Evolutionary conservation across 2,329 filamentous ascomycete genomes (phyloP), one percentile per base, ranked within the genome.

Genomic region (Trichoderma oligosporum): DNA sequence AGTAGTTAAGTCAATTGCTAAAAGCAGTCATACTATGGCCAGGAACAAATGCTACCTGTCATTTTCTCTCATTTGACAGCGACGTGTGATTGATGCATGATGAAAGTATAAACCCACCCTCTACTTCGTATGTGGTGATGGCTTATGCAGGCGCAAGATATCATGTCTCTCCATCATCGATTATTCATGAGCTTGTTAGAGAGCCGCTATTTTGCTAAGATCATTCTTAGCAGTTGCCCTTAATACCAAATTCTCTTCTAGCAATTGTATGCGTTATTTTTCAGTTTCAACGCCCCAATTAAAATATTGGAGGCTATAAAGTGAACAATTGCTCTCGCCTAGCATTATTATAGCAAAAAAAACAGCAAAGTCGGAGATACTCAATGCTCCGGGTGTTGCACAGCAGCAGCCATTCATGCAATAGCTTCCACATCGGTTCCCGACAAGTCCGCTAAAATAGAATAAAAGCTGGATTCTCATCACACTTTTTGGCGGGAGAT

Each of bases 31-130:
- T 20, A 29, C 22, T n/a, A 9, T n/a, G n/a, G 31, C 16, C 41
- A 41, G 45, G 41, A 45, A 16, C 27, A 7, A 8, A 38, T 46
- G 41, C 45, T 38, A 54, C 51, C 51, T 46, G 51, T 54, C 51
- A 36, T 45, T 18, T 29, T 29, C 11, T 33, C 22, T 11, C 41
- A n/a, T 22, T 51, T 11, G 24, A 18, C 20, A 24, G 20, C 29
- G 24, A n/a, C n/a, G 51, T 20, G 51, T 54, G 51, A 29, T 12
- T 20, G 51, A 12, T 29, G 31, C 29, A 41, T 38, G 51, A 54
- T 38, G 51, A 7, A 45, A 29, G 24, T 7, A 12, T 14, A 36
- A 27, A 36, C 27, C 24, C 41, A 22, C 22, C 7, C 7, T 42
- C 36, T 42, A n/a, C 14, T 44, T 27, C 22, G 39, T 7, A 7